phyloP scores from a whole-genome alignment of 352 stramenopile species.

The Globisporangium iwayamae region DNA sequence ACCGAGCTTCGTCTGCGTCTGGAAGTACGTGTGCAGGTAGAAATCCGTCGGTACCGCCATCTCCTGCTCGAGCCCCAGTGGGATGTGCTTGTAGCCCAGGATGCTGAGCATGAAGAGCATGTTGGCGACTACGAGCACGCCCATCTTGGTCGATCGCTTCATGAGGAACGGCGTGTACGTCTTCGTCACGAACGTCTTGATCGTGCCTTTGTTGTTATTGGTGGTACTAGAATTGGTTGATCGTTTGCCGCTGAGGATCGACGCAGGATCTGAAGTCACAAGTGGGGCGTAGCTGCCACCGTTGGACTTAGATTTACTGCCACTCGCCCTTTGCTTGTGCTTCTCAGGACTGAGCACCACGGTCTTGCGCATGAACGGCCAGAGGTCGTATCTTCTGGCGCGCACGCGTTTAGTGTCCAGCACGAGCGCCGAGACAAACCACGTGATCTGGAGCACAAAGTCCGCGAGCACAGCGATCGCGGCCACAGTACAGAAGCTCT shows the following conservation, averaged over 20 bases:
- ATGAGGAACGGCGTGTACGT: slow-evolving; percentile 65
- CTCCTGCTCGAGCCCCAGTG: slow-evolving; percentile 84
- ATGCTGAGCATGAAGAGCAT: slow-evolving; percentile 40
- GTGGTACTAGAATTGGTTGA: background rate
- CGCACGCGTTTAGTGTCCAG: slow-evolving; percentile 70
- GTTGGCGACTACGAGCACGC: slow-evolving; percentile 43
- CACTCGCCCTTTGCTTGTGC: slow-evolving; percentile 15
- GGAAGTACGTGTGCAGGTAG: slow-evolving; percentile 89
- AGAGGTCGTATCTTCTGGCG: slow-evolving; percentile 64
- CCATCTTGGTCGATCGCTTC: slow-evolving; percentile 48
- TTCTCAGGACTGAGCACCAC: slow-evolving; percentile 38
- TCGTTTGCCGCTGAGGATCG: background rate
- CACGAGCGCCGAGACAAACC: slow-evolving; percentile 80
- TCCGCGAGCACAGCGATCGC: slow-evolving; percentile 75
- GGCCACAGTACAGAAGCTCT: slow-evolving; percentile 86
- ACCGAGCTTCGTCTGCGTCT: slow-evolving; percentile 76
- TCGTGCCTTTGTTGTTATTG: slow-evolving; percentile 19
- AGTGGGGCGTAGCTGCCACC: background rate
- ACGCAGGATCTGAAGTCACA: background rate
- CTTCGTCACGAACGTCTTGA: slow-evolving; percentile 67
- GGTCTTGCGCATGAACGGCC: slow-evolving; percentile 58
- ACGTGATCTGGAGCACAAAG: slow-evolving; percentile 85
- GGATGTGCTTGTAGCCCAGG: slow-evolving; percentile 58
- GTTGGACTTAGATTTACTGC: background rate
- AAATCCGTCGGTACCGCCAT: slow-evolving; percentile 85